A percentile compares a stretch with the other conserved stretches of the same genome.
These are phyloP conservation scores for Paecilomyces formosus DNA, from an alignment of 2,329 filamentous ascomycete genomes.

Conservation along the genomic window DNA sequence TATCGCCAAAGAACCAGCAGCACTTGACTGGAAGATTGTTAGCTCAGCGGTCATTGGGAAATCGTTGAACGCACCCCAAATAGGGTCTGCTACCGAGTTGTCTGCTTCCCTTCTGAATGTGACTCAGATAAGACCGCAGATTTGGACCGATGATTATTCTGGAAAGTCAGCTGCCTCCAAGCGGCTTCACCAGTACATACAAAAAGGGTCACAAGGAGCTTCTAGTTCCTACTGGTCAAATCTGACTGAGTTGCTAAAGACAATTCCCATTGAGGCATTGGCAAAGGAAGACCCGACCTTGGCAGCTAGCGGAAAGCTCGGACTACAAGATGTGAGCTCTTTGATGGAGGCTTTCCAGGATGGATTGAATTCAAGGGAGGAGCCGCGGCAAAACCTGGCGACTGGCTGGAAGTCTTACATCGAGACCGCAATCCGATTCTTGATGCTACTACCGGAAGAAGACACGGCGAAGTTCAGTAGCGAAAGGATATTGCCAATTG, in stretches of 20 bases:
- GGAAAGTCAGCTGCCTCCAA: slow-evolving; percentile 50
- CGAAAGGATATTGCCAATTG: slow-evolving; percentile 44
- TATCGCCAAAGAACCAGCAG: slow-evolving; percentile 39
- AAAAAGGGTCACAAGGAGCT: slow-evolving; percentile 77
- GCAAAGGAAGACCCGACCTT: slow-evolving; percentile 17
- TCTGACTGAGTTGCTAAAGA: slow-evolving; percentile 54
- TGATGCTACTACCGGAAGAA: slow-evolving; percentile 40
- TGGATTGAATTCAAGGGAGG: slow-evolving; percentile 67
- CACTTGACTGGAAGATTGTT: slow-evolving; percentile 56
- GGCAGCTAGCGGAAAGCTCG: slow-evolving; percentile 13
- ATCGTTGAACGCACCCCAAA: slow-evolving; percentile 64
- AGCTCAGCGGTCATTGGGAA: slow-evolving; percentile 66
- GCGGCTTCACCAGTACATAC: slow-evolving; percentile 64
- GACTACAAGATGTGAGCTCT: slow-evolving; percentile 47
- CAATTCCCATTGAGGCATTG: slow-evolving; percentile 46
- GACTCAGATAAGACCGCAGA: slow-evolving; percentile 55
- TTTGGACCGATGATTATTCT: slow-evolving; percentile 64
- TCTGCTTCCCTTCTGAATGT: slow-evolving; percentile 59
- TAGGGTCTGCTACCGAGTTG: slow-evolving; percentile 66
- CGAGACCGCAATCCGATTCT: slow-evolving; percentile 51
- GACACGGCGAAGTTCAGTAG: slow-evolving; percentile 40
- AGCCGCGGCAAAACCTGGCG: slow-evolving; percentile 60
- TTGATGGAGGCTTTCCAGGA: slow-evolving; percentile 61
- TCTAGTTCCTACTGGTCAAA: slow-evolving; percentile 65
- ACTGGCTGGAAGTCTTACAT: slow-evolving; percentile 72